Evolutionary conservation across 2,329 filamentous ascomycete genomes (phyloP), one percentile per base, ranked within the genome.

Genomic region (Ophiostoma tasmaniense): DNA sequence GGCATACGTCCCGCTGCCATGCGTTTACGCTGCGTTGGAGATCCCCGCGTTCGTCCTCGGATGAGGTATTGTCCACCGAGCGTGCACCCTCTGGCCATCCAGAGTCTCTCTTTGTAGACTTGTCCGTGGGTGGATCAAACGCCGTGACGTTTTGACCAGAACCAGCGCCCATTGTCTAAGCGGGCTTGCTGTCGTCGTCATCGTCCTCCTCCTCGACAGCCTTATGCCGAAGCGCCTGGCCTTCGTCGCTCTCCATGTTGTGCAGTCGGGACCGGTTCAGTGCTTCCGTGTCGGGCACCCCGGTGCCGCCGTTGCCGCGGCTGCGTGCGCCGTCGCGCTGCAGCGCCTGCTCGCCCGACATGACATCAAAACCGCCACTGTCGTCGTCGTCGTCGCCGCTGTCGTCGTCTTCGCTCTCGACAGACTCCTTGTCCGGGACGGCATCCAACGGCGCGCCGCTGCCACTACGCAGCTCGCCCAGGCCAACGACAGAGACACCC

Each of bases 211-310:
- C 76, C 1, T 75, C 73, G 0, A 75, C 73, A 4, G 28, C 35
- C 10, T 30, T 28, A 20, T 66, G 14, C 74, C 73, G 73, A 17
- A 87, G 76, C 10, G 84, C 85, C 1, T 80, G 81, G 14, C 85
- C 85, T 74, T 87, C 85, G 69, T 82, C 83, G 1, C 85, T 81
- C 73, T 87, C 85, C 85, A 87, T 88, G 73, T 82, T 80, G 73
- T 87, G 85, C 20, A 87, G 78, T 8, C 39, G 13, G 67, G 81
- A 83, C 69, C 85, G 80, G 76, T 64, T 80, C 77, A 22, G 61
- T 4, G 20, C n/a, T n/a, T 37, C 61, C 8, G 61, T 37, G 11
- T 22, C 11, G 61, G 30, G 13, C 4, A 11, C 22, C 4, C 10
- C 17, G 20, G 30, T 1, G 30, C 17, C 17, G 59, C 28, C 28